Evolutionary conservation across 331 rosid genomes (phyloP).

Genomic region (Phaseolus coccineus): DNA sequence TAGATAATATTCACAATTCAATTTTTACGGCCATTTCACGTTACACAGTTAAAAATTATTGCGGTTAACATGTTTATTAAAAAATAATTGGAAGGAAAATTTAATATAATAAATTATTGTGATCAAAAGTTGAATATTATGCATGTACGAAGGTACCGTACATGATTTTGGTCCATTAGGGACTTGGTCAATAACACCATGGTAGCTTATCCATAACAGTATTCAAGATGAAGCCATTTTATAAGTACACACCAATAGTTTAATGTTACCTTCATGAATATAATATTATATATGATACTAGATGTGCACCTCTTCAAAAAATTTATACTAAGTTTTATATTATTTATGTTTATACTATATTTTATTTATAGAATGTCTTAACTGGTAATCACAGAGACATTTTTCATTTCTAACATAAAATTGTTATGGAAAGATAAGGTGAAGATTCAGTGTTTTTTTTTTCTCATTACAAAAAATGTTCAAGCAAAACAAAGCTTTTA

Average conservation of each 20-base stretch:
- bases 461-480: background rate
- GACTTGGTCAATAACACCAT: conserved; percentile 24
- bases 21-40: conserved; percentile 27
- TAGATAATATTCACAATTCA: conserved; percentile 41
- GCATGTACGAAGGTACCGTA: conserved; percentile 25
- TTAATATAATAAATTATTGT: background rate
- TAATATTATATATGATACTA: too few relatives aligned
- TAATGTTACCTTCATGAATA: conserved; percentile 25
- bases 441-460: background rate
- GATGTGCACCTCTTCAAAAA: background rate
- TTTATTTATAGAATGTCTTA: background rate
- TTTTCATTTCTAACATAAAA: background rate
- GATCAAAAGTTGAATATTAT: conserved; percentile 18
- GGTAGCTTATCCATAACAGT: conserved; percentile 32
- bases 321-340: too few relatives aligned
- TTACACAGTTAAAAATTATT: background rate
- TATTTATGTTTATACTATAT: too few relatives aligned
- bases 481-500: background rate
- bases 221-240: conserved; percentile 17
- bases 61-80: background rate
- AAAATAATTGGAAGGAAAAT: background rate
- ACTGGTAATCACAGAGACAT: background rate
- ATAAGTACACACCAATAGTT: conserved; percentile 9
- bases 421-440: background rate
- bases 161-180: conserved; percentile 48